Evolutionary conservation across 257 asterid species (phyloP).

Genomic region (Euphrasia confusa): DNA sequence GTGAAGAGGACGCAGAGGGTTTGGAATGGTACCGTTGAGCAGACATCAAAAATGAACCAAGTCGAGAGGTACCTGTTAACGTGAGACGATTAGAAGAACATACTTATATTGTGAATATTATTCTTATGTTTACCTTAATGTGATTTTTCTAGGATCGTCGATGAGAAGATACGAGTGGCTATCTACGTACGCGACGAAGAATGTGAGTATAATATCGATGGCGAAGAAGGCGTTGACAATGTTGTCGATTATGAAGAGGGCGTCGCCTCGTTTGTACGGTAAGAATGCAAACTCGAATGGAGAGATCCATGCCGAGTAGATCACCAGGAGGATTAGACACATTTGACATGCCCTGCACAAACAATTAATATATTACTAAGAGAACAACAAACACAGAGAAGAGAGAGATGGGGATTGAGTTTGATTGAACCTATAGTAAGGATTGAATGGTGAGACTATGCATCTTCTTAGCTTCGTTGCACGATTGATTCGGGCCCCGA

Average conservation of each 20-base stretch:
- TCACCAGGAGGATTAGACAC: constrained; percentile 63
- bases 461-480: constrained; percentile 46
- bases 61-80: constrained; percentile 64
- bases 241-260: constrained; percentile 58
- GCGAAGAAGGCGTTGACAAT: constrained; percentile 71
- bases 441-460: constrained; percentile 64
- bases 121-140: constrained; percentile 42
- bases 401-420: not conserved
- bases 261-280: constrained; percentile 55
- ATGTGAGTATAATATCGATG: constrained; percentile 71
- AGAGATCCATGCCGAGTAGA: constrained; percentile 85
- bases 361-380: not conserved
- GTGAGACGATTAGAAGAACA: no score
- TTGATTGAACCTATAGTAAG: constrained; percentile 30
- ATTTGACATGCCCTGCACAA: constrained; percentile 85
- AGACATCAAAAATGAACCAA: constrained; percentile 76
- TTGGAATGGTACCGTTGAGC: constrained; percentile 77
- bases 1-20: constrained; percentile 62
- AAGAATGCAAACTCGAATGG: constrained; percentile 88
- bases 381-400: not conserved
- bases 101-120: no score
- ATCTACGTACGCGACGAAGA: constrained; percentile 90
- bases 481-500: constrained; percentile 68
- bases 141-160: constrained; percentile 64
- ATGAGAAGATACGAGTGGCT: constrained; percentile 61